Base-by-base conservation (phyloP, 495 filamentous ascomycete genomes). In the Penicillium ochrochloron region DNA sequence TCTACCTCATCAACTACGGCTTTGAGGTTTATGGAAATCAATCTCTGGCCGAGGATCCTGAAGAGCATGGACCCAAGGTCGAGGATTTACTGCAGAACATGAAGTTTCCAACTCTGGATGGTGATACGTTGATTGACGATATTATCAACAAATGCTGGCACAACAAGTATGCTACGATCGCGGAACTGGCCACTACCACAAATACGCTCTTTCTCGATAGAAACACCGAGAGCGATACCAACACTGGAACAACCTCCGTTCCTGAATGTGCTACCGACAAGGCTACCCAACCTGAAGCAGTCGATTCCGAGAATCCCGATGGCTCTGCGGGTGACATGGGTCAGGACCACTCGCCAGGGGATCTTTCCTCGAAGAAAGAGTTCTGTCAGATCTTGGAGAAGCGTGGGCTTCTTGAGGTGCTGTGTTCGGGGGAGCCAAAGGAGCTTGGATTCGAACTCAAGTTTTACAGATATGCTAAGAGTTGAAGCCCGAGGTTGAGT, bases 81-180 rank as follows among this genome's bases (percentile, higher is more conserved):
- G 73, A 78, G 55, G 73, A 77, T 0, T 62, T 74, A 34, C 66
- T 78, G 34, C 76, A 77, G 59, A 62, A 70, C 29, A 80, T 75
- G 70, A 62, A 67, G 52, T 78, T 78, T 70, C 78, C 75, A 10
- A 62, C 67, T 12, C 63, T 78, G 17, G 46, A 75, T 74, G 64
- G 70, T 35, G 52, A 78, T 69, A 62, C 71, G 10, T 46, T 74
- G 37, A 71, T 78, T 66, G 77, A 78, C 63, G 33, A 66, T 39
- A 73, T 81, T 50, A 78, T 79, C 64, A 42, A 70, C 44, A 75
- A 73, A 51, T 79, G 75, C 51, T 78, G 76, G 78, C 70, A 79
- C 52, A 76, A 74, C 39, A 66, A 74, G 62, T 79, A 73, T 70
- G 33, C 12, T 29, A 70, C 68, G 2, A 48, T 78, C 59, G 61